Conservation (phyloP, 257 asterid species). For the Thymus mandschuricus region DNA sequence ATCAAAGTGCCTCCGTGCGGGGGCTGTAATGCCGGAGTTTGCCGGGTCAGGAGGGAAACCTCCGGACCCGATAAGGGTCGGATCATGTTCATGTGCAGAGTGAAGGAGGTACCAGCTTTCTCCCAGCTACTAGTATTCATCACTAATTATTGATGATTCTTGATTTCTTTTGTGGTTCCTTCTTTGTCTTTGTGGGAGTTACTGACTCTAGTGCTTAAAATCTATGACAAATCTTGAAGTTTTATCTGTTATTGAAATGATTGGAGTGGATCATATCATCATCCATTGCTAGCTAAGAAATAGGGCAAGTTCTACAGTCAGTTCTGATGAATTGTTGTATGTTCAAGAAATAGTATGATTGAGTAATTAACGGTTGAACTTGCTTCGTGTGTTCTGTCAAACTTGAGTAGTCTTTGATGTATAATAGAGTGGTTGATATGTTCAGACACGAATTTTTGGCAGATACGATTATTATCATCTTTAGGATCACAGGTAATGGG, state of each 20-base stretch:
- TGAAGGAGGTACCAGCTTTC: conserved; percentile 44
- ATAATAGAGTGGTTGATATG: not conserved
- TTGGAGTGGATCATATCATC: too few relatives aligned
- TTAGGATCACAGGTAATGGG: not conserved
- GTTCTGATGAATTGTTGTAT: not conserved
- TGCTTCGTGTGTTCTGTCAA: conserved; percentile 2
- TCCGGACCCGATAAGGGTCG: conserved; percentile 45
- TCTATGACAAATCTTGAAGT: conserved; percentile 7
- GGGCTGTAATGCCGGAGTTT: conserved; percentile 51
- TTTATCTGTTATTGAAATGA: not conserved
- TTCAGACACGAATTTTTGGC: not conserved
- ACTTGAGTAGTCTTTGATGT: conserved; percentile 13
- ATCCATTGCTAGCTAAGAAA: not conserved
- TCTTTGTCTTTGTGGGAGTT: not conserved
- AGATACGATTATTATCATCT: not conserved
- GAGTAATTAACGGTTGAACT: not conserved
- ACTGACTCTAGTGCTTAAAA: conserved; percentile 6
- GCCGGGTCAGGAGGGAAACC: conserved; percentile 40
- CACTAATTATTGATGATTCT: not conserved
- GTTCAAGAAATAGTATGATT: not conserved
- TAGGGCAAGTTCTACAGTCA: not conserved
- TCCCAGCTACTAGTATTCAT: not conserved
- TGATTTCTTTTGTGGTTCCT: not conserved
- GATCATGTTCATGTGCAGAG: conserved; percentile 44
- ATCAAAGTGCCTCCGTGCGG: conserved; percentile 50